Evolutionary conservation across 495 filamentous ascomycete genomes (phyloP), one percentile per base, ranked within the genome.

Genomic region (Chaetomium fimeti): DNA sequence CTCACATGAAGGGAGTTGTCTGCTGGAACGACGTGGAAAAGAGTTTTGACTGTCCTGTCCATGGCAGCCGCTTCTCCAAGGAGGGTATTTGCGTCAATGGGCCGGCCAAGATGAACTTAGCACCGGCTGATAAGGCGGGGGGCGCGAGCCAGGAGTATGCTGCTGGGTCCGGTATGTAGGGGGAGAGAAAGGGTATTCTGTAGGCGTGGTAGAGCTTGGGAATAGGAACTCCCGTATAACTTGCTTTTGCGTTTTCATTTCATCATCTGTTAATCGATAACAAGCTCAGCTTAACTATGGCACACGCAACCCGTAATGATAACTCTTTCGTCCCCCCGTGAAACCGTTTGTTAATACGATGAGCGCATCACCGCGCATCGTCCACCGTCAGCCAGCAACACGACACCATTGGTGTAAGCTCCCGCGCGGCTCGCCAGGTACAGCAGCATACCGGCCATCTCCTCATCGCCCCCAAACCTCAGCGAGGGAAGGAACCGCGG

Each of bases 361-460:
- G 76, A 65, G 5, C 76, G 79, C 61, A 82, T 76, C 0, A 76
- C 69, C 11, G 71, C 62, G 47, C 86, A 27, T 25, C 84, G 70
- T 0, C 87, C 87, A 1, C 87, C 87, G 71, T 89, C 87, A 3
- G 71, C 72, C 5, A 87, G 60, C 13, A 87, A 62, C 28, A 86
- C 76, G n/a, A 68, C 75, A 1, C 87, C 87, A 63, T 85, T 88
- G 53, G 76, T 79, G 71, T 82, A 90, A 0, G 79, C 77, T 2
- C 87, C 86, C 1, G 84, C 81, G 20, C 80, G 78, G 48, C 82
- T 82, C 0, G 82, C 76, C 25, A 89, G 72, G 66, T 82, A 87
- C 57, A 88, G 67, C n/a, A 85, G 72, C 0, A 71, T 66, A 8
- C 83, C 85, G 0, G 79, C 83, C 76, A 89, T 83, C 64, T 89